Evolutionary conservation across 768 basidiomycete species (phyloP).

Genomic region (Boletus tylopilopsis): DNA sequence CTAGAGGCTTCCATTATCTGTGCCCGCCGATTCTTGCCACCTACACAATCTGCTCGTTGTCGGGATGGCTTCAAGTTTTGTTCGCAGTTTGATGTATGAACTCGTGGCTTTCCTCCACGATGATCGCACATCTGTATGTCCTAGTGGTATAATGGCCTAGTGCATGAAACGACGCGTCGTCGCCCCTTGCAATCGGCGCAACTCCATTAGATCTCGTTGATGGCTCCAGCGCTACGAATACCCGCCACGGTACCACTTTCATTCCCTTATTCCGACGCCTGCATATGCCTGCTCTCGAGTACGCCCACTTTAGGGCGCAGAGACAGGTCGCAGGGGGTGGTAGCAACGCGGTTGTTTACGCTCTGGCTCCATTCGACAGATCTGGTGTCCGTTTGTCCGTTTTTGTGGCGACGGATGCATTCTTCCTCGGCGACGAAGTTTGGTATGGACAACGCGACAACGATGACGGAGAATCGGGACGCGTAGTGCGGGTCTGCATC

Average conservation of each 20-base stretch:
- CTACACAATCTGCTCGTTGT: too few relatives aligned
- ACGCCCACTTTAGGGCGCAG: conserved; percentile 16
- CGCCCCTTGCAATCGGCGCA: neutral
- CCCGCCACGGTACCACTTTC: neutral
- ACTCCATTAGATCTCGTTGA: neutral
- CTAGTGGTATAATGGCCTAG: too few relatives aligned
- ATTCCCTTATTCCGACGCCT: neutral
- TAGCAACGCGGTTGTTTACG: neutral
- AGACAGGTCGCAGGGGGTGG: conserved; percentile 7
- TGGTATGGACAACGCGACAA: neutral
- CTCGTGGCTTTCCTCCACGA: too few relatives aligned
- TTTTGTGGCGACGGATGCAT: neutral
- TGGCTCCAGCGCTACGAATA: neutral
- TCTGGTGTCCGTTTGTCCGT: neutral
- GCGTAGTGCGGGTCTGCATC: neutral
- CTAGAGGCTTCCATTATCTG: too few relatives aligned
- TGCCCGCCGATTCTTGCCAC: too few relatives aligned
- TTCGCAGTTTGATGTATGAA: too few relatives aligned
- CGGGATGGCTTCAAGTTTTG: too few relatives aligned
- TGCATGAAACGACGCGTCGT: too few relatives aligned
- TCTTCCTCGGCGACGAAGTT: neutral
- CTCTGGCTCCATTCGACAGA: neutral
- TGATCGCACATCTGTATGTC: too few relatives aligned
- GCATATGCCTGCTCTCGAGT: conserved; percentile 12
- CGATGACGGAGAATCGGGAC: neutral